A percentile compares a stretch with the other conserved stretches of the same genome.
phyloP scores from a whole-genome alignment of 306 rosid genomes.

The Trifolium pratense region DNA sequence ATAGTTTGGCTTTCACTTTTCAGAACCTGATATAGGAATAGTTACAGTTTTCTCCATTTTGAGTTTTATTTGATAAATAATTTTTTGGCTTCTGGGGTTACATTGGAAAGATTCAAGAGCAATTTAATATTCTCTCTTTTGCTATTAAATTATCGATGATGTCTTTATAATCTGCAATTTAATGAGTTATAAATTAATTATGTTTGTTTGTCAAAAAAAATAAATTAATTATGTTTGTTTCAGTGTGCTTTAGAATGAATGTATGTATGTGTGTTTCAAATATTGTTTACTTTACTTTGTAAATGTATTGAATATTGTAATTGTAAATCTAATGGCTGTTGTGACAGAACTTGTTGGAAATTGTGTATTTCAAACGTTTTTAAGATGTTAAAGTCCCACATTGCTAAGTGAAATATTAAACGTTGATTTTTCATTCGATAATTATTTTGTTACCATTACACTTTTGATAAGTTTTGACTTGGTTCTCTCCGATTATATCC shows the following conservation, averaged over 20 bases:
- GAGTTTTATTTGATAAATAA: slow-evolving; percentile 20
- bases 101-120: slow-evolving; percentile 14
- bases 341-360: not conserved
- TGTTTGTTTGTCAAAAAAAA: too few species aligned
- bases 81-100: slow-evolving; percentile 27
- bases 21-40: slow-evolving; percentile 6
- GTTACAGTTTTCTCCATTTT: not conserved
- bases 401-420: not conserved
- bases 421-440: not conserved
- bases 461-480: not conserved
- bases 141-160: not conserved
- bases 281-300: not conserved
- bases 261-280: not conserved
- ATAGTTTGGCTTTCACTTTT: slow-evolving; percentile 36
- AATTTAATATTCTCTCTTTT: not conserved
- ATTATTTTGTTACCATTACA: not conserved
- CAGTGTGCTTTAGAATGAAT: not conserved
- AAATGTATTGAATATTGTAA: slow-evolving; percentile 16
- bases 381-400: not conserved
- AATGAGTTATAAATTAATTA: slow-evolving; percentile 1
- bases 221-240: not conserved
- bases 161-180: not conserved
- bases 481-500: not conserved
- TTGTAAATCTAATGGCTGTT: not conserved
- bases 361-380: not conserved